Evolutionary conservation across 2,329 filamentous ascomycete species (phyloP).

Genomic region (Lanzia echinophila): DNA sequence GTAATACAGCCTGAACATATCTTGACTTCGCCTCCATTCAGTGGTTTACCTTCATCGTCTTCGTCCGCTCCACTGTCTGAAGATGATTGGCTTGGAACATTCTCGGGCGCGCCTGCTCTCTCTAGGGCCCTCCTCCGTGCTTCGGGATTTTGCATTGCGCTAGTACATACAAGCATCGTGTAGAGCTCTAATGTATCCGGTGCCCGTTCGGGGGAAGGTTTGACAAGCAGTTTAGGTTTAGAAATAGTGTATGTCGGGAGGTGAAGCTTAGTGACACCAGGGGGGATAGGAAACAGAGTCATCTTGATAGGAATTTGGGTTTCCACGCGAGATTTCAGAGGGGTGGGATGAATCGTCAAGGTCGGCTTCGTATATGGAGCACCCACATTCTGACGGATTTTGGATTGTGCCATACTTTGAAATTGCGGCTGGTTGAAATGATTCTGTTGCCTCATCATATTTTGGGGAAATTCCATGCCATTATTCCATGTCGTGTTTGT

Average conservation of each 20-base stretch:
- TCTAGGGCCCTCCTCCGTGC: constrained; percentile 55
- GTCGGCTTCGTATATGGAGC: constrained; percentile 31
- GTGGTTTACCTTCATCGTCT: constrained; percentile 55
- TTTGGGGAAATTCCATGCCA: constrained; percentile 15
- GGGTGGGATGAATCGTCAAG: constrained; percentile 59
- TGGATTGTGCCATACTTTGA: constrained; percentile 17
- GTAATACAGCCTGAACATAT: constrained; percentile 91
- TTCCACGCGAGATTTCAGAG: constrained; percentile 84
- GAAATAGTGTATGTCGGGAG: constrained; percentile 87
- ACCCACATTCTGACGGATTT: constrained; percentile 21
- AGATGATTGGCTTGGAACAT: constrained; percentile 3
- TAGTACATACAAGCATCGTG: constrained; percentile 83
- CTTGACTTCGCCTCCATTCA: constrained; percentile 87
- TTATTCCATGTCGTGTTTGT: constrained; percentile 33
- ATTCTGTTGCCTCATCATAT: constrained; percentile 14
- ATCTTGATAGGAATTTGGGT: constrained; percentile 90
- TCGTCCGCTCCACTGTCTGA: constrained; percentile 31
- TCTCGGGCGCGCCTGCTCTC: constrained; percentile 34
- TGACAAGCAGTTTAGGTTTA: constrained; percentile 84
- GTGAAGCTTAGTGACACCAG: constrained; percentile 71
- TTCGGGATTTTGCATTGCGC: constrained; percentile 72
- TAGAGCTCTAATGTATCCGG: constrained; percentile 73
- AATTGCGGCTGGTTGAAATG: constrained; percentile 15
- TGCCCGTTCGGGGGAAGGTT: constrained; percentile 56
- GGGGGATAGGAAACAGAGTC: constrained; percentile 67